Evolutionary conservation across 108 stramenopile genomes (phyloP), one percentile per base, ranked within the genome.

Genomic region (Pseudonitzschia delicatissima): DNA sequence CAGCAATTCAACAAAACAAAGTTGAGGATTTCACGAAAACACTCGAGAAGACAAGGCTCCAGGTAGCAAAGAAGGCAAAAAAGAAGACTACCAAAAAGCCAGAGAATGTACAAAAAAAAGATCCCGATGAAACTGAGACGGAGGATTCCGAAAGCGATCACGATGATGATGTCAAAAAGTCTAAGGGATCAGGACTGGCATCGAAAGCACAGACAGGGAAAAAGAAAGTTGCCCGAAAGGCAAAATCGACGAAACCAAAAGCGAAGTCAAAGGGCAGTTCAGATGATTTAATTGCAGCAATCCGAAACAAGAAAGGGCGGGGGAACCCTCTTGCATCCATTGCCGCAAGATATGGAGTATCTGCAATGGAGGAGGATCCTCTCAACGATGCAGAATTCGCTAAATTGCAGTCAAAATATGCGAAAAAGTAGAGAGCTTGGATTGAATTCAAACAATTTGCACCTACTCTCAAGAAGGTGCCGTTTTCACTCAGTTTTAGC

Each of bases 351-450:
- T 93, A 93, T 59, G 87, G 87, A 7, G 84, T 77, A 3, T 42
- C 57, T 5, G 71, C 73, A 49, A 72, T 72, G 6, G 78, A 74
- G 4, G 67, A 75, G 9, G 77, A 82, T 58, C 82, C 78, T 32
- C 77, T 93, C 66, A 76, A 74, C 36, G 87, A 90, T 73, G 88
- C 74, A 29, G 81, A 78, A 31, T 93, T 93, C 68, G 74, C 79
- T 35, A 77, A 71, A 52, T 64, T 86, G 34, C 87, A 82, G 66
- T 82, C 87, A 3, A 78, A 72, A 50, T 34, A 87, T 49, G 66
- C 74, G 53, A 82, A 82, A 61, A 86, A 87, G 60, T 73, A 76
- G 55, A 67, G 66, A 60, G 3, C 44, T 59, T 68, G 57, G 15
- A 15, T 45, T 13, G 18, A 45, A 45, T 18, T 15, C 15, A 45